Conservation (phyloP, 1,139 yeast genomes). For the Lodderomyces margitis region DNA sequence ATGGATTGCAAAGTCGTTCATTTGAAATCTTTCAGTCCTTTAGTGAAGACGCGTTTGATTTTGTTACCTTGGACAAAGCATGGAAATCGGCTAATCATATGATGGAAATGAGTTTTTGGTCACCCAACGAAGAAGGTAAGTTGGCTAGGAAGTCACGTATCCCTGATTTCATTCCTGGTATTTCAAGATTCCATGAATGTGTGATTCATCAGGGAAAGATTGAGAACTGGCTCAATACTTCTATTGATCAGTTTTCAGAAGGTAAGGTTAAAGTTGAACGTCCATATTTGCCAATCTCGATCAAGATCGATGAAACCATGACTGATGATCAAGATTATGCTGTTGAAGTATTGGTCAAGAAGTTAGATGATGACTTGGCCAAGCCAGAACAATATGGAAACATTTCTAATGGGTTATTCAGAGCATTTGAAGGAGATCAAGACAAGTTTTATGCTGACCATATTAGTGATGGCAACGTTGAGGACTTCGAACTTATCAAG, state of each 20-base stretch:
- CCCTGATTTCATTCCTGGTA: conserved; percentile 28
- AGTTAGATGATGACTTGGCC: conserved; percentile 14
- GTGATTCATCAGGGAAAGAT: conserved; percentile 34
- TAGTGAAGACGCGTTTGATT: conserved; percentile 21
- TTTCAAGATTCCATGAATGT: conserved; percentile 28
- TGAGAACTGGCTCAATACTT: conserved; percentile 26
- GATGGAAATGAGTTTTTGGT: conserved; percentile 26
- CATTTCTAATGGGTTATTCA: conserved; percentile 26
- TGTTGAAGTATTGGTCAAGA: conserved; percentile 22
- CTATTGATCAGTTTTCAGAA: conserved; percentile 25
- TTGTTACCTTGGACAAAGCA: conserved; percentile 25
- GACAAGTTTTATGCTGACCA: conserved; percentile 13
- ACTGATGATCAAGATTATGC: conserved; percentile 25
- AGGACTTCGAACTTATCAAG: conserved; percentile 18
- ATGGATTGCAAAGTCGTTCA: conserved; percentile 29
- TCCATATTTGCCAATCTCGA: conserved; percentile 22
- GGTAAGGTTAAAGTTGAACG: conserved; percentile 24
- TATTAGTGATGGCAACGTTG: conserved; percentile 5
- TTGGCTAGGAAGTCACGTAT: conserved; percentile 23
- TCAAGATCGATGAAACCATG: conserved; percentile 17
- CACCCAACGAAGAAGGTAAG: conserved; percentile 20
- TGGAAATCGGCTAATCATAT: conserved; percentile 28
- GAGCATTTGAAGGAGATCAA: conserved; percentile 31
- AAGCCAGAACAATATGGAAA: conserved; percentile 22
- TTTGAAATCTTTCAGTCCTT: conserved; percentile 28